A percentile compares a stretch with the other conserved stretches of the same genome.
These are phyloP conservation scores for Mycena belliarum DNA, from an alignment of 768 basidiomycete species.

Conservation along the genomic window DNA sequence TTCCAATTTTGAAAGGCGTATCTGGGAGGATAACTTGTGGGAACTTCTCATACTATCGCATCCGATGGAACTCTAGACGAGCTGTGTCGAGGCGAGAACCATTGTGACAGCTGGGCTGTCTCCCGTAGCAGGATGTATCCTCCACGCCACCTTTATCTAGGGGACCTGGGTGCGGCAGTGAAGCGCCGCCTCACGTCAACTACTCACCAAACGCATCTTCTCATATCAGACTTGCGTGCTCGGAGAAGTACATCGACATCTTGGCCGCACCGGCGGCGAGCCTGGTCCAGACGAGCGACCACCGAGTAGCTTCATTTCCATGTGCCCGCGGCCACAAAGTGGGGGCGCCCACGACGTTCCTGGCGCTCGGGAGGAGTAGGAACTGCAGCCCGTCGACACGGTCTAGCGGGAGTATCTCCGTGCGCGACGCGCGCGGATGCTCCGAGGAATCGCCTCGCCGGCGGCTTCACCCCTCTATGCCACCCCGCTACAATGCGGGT, in stretches of 20 bases:
- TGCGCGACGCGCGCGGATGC: not conserved
- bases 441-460: slow-evolving; percentile 11
- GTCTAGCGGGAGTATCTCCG: not conserved
- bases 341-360: not conserved
- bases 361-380: not conserved
- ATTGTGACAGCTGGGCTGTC: too few species aligned
- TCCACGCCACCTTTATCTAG: not conserved
- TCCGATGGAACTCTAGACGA: not conserved
- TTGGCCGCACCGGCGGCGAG: slow-evolving; percentile 3
- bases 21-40: too few species aligned
- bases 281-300: not conserved
- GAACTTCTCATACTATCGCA: too few species aligned
- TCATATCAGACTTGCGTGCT: not conserved
- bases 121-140: not conserved
- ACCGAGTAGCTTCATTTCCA: not conserved
- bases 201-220: not conserved
- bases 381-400: not conserved
- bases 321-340: too few species aligned
- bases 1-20: too few species aligned
- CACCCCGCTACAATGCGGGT: too few species aligned
- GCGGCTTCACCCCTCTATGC: too few species aligned
- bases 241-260: slow-evolving; percentile 1
- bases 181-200: not conserved
- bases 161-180: not conserved
- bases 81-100: not conserved